A percentile compares a stretch with the other conserved stretches of the same genome.
These are phyloP conservation scores for Oemleria cerasiformis DNA, from an alignment of 306 rosid genomes.

Conservation along the genomic window DNA sequence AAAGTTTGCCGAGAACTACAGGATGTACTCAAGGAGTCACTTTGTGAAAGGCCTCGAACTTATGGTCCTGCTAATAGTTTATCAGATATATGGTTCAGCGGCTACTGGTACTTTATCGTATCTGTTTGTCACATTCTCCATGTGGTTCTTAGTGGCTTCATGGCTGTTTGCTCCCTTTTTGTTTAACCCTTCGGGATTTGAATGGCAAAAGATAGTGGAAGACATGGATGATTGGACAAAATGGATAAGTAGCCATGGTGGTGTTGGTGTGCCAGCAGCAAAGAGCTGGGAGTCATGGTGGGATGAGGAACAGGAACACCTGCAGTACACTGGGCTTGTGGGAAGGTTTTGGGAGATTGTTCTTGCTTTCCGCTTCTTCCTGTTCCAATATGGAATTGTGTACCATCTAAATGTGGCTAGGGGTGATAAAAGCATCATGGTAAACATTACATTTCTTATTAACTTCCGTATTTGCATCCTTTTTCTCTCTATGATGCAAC, in stretches of 20 bases:
- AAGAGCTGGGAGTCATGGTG: conserved; percentile 99
- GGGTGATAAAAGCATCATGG: conserved; percentile 70
- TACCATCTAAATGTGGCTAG: conserved; percentile 76
- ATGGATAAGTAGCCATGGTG: conserved; percentile 87
- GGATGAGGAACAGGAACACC: conserved; percentile 98
- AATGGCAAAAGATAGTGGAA: conserved; percentile 99
- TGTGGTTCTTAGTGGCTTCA: conserved; percentile 91
- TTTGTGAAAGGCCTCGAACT: conserved; percentile 88
- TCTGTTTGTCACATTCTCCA: conserved; percentile 52
- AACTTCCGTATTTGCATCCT: conserved; percentile 18
- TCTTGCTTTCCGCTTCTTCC: conserved; percentile 74
- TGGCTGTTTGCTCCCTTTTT: conserved; percentile 89
- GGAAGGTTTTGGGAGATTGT: conserved; percentile 73
- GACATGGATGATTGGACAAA: conserved; percentile 97
- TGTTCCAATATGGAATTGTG: conserved; percentile 90
- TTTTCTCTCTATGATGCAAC: conserved; percentile 19
- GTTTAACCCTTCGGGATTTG: conserved; percentile 97
- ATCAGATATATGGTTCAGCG: conserved; percentile 66
- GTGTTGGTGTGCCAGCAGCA: conserved; percentile 86
- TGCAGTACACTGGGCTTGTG: conserved; percentile 57
- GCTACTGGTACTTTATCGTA: conserved; percentile 40
- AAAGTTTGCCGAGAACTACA: conserved; percentile 88
- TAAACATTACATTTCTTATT: conserved; percentile 29
- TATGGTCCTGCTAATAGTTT: conserved; percentile 61
- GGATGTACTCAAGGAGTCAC: conserved; percentile 97